Conservation (phyloP, 75 land plant species). For the Chamaecyparis obtusa region DNA sequence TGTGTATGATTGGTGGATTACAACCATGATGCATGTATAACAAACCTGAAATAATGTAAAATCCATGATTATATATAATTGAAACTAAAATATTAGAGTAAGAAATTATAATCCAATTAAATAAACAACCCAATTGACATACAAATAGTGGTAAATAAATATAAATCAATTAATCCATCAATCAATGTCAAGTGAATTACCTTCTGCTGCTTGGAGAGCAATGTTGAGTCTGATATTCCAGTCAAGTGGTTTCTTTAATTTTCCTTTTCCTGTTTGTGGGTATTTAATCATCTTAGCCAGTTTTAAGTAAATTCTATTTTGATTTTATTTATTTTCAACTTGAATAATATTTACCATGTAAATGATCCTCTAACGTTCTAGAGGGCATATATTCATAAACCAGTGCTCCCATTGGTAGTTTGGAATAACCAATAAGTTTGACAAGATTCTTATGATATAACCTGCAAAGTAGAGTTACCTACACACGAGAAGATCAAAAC, state of each 20-base stretch:
- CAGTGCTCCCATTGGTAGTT: not conserved
- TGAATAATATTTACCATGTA: constrained; percentile 8
- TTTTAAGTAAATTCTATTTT: not conserved
- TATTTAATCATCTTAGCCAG: not conserved
- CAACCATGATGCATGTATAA: no score
- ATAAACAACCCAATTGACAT: no score
- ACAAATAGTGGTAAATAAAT: no score
- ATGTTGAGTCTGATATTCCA: constrained; percentile 23
- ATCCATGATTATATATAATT: no score
- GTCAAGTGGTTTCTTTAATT: constrained; percentile 5
- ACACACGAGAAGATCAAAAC: not conserved
- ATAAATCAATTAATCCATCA: not conserved
- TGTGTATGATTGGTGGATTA: no score
- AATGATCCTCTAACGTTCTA: constrained; percentile 25
- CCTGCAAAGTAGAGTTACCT: constrained; percentile 9
- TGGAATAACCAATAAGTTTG: not conserved
- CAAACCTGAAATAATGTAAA: no score
- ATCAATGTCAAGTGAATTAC: constrained; percentile 5
- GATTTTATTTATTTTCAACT: not conserved
- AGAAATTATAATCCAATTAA: no score
- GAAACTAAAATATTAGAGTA: no score
- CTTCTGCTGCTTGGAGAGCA: constrained; percentile 26
- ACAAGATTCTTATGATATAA: constrained; percentile 6
- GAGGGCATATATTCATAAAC: constrained; percentile 28
- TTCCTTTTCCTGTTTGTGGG: not conserved